Base-by-base conservation (phyloP, 1,284 basidiomycete genomes). In the Sanguinoderma infundibulare region DNA sequence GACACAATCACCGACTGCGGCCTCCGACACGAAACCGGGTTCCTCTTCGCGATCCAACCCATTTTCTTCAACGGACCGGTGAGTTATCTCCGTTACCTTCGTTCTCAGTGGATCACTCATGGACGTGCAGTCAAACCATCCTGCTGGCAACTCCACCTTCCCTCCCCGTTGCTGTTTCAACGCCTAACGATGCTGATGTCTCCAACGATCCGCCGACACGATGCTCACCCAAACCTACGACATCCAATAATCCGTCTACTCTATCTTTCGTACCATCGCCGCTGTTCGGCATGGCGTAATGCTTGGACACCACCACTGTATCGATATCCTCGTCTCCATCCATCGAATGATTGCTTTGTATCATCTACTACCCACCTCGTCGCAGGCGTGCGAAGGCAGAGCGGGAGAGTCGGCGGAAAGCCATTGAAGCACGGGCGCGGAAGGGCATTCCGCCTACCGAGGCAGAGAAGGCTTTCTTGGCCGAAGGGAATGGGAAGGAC, bases 61-160 rank as follows among this genome's bases (percentile, higher is more conserved):
- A 8, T 90, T 92, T 69, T 87, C 84, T 36, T 86, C 87, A 73
- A 81, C 85, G 60, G 87, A 91, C 67, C 82, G 90, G 90, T 92
- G 80, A 77, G 89, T 82, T 47, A 20, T 47, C 34, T 70, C 71
- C 63, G 50, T 59, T 57, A 61, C 39, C 39, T 66, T 68, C 62
- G 58, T 65, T 63, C 70, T 77, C 75, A 81, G 84, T 87, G 82
- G 62, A 80, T 77, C 81, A 81, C 87, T 90, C 80, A 90, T 86
- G 80, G 85, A 87, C 77, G 78, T 74, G 64, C 69, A 89, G 87
- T 72, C 69, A 30, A 38, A 64, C 58, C 24, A 60, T 64, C 20
- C 39, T 60, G 30, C 28, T 60, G 38, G 60, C 61, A 24, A 56
- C 75, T 69, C 69, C 74, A 64, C 62, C 71, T 74, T 63, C 67